phyloP scores from a whole-genome alignment of 1,139 yeast genomes.

The Pichia sp. region DNA sequence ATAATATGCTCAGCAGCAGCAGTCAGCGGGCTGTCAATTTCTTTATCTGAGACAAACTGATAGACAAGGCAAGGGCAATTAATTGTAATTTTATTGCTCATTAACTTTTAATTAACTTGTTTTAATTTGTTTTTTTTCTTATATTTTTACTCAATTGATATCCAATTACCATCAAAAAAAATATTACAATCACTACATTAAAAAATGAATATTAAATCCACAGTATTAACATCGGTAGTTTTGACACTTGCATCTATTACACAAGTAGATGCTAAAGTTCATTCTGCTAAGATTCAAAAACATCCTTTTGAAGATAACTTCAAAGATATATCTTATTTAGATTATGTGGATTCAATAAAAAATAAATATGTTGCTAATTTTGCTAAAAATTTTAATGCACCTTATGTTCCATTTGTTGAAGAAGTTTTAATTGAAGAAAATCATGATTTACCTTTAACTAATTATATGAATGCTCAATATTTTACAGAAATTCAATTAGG shows the following conservation, averaged over 20 bases:
- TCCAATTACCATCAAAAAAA: neutral
- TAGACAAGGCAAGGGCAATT: too few species aligned
- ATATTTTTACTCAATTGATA: neutral
- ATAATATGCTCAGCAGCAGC: too few species aligned
- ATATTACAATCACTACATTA: neutral
- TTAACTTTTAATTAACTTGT: too few species aligned
- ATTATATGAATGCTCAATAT: slow-evolving; percentile 92
- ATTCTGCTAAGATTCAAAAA: slow-evolving; percentile 58
- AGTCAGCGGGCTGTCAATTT: too few species aligned
- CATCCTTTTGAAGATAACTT: slow-evolving; percentile 57
- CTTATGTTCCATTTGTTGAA: slow-evolving; percentile 43
- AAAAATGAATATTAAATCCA: slow-evolving; percentile 32
- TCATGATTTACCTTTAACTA: slow-evolving; percentile 77
- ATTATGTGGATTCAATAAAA: slow-evolving; percentile 66
- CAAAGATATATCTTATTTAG: slow-evolving; percentile 51
- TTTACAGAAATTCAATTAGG: slow-evolving; percentile 85
- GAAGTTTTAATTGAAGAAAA: slow-evolving; percentile 26
- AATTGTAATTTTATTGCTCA: too few species aligned
- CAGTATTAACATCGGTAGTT: slow-evolving; percentile 45
- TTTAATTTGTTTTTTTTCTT: too few species aligned
- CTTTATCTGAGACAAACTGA: too few species aligned
- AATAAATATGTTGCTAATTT: slow-evolving; percentile 50
- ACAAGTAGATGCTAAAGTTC: slow-evolving; percentile 52
- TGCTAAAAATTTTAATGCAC: slow-evolving; percentile 12
- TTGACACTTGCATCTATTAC: slow-evolving; percentile 37